Base-by-base conservation (phyloP, 1,284 basidiomycete species). In the Bondarzewia mesenterica region DNA sequence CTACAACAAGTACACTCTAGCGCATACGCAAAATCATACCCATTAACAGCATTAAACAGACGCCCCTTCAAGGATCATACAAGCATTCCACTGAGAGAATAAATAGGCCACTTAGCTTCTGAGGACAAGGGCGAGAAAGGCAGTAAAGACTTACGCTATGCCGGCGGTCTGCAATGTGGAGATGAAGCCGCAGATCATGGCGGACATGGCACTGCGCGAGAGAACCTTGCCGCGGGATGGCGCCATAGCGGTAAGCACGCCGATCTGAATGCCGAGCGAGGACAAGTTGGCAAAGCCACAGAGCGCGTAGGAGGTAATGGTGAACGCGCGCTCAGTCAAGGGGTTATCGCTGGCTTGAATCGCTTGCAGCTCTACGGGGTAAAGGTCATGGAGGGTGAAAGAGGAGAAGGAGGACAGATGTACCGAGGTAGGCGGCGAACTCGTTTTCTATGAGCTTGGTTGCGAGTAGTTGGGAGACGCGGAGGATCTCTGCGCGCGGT, bases 261-360 rank as follows among this genome's bases (percentile, higher is more conserved):
- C 93, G 52, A 94, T 85, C 67, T 93, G 89, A 60, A 94, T 92
- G 65, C 91, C 93, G 38, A 93, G 69, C 32, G 88, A 90, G 52
- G 82, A 77, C 36, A 91, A 71, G 68, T 95, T 95, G 49, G 89
- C 90, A 62, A 95, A 95, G 8, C 92, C 92, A 63, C 92, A 93
- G 38, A 92, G 82, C 36, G 84, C 83, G 61, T 91, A 92, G 27
- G 83, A 82, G 37, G 82, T 78, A 57, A 93, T 91, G 47, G 80
- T 86, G 66, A 73, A 89, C 42, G 77, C 87, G 47, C 87, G 85
- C 32, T 64, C 69, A n/a, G 78, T 80, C 47, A 91, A 75, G 7
- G 85, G 79, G 49, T 73, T 67, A 23, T 66, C 61, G 48, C 68
- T 66, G 5, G 56, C 53, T 65, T 73, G 74, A 49, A 87, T 73